Base-by-base conservation (phyloP, 352 stramenopile species). In the Nothophytophthora sp. region DNA sequence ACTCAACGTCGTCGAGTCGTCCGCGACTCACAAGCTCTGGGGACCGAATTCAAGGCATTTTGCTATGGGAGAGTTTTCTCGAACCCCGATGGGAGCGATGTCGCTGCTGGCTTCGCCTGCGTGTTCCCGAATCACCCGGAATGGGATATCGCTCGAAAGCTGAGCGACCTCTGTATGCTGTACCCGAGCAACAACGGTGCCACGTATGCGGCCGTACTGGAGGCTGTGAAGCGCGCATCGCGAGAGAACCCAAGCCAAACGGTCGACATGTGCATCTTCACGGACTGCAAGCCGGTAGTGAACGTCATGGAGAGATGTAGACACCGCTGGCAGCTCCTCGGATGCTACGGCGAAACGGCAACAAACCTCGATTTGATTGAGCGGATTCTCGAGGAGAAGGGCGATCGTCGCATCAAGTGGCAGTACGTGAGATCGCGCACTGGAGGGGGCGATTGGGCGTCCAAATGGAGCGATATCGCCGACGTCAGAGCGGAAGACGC, bases 61-160 rank as follows among this genome's bases (percentile, higher is more conserved):
- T 20, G 60, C 80, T 3, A 42, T 73, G 37, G 82, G 76, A 34
- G n/a, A n/a, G n/a, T n/a, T n/a, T n/a, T n/a, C n/a, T n/a, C n/a
- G n/a, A n/a, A n/a, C n/a, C n/a, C n/a, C n/a, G 73, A 73, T 2
- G 56, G 46, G 3, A 55, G 58, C 5, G 65, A 64, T 1, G 80
- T 70, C 41, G 52, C 73, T 10, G 78, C 73, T 2, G 78, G 66
- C 0, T 87, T 65, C 38, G 79, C 79, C n/a, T 90, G 79, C 29
- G 63, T 90, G 29, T 88, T 88, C 35, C 76, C 79, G 23, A 65
- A 90, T 35, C 54, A 69, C 1, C 36, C 56, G 13, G 34, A 46
- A 23, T 90, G 73, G 79, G 73, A 86, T 16, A 54, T 88, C 4
- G 58, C 67, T 13, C 43, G 50, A 33, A 65, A 56, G 25, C 54